Evolutionary conservation across 2,329 filamentous ascomycete species (phyloP).

Genomic region (Triangularia verruculosa): DNA sequence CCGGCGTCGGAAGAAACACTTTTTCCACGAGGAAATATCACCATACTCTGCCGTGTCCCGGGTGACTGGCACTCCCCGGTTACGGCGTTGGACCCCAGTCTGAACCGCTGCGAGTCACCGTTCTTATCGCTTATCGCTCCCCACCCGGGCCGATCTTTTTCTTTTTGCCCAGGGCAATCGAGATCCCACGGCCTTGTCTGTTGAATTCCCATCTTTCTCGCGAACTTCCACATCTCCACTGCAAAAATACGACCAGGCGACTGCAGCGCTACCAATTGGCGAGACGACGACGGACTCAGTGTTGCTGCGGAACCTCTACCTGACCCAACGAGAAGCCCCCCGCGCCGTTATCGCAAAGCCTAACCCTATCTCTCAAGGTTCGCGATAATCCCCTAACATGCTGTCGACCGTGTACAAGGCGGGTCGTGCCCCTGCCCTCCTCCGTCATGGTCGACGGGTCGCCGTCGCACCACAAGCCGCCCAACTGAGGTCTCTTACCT

Average conservation of each 20-base stretch:
- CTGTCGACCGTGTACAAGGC: conserved; percentile 42
- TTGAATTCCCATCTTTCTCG: conserved; percentile 20
- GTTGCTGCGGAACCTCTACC: not conserved
- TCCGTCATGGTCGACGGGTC: conserved; percentile 53
- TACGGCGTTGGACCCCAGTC: conserved; percentile 12
- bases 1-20: conserved; percentile 22
- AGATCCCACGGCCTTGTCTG: conserved; percentile 10
- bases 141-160: conserved; percentile 24
- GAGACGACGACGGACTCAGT: not conserved
- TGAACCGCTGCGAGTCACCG: conserved; percentile 17
- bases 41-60: not conserved
- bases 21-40: not conserved
- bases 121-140: conserved; percentile 26
- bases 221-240: conserved; percentile 5
- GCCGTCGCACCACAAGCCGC: conserved; percentile 41
- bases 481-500: conserved; percentile 43
- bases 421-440: conserved; percentile 55
- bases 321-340: not conserved
- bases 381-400: conserved; percentile 24
- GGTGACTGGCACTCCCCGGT: conserved; percentile 8
- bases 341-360: conserved; percentile 1
- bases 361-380: conserved; percentile 10
- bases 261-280: conserved; percentile 25
- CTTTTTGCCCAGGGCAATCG: conserved; percentile 16
- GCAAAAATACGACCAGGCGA: conserved; percentile 16